Conservation (phyloP, 2,329 filamentous ascomycete genomes). For the Gremmenia infestans region DNA sequence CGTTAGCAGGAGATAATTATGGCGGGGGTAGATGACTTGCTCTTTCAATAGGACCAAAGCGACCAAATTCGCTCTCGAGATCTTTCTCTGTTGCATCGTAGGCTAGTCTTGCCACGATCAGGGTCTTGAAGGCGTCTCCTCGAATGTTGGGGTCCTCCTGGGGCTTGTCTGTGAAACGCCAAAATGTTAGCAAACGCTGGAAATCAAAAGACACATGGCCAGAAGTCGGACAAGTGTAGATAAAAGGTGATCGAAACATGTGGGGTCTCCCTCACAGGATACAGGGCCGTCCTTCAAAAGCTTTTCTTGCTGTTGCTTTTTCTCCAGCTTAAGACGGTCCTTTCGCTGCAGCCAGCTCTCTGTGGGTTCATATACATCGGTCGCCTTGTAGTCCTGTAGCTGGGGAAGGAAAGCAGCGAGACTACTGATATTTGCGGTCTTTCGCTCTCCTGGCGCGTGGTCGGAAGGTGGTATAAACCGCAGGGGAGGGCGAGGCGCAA, state of each 20-base stretch:
- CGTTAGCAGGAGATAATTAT: conserved; percentile 13
- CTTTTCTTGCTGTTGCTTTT: conserved; percentile 62
- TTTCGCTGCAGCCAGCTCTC: conserved; percentile 90
- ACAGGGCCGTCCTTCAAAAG: conserved; percentile 28
- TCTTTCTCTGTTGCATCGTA: conserved; percentile 88
- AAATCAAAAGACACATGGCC: conserved; percentile 9
- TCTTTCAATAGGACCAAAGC: conserved; percentile 90
- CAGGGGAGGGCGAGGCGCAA: conserved; percentile 87
- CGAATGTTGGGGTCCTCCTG: conserved; percentile 80
- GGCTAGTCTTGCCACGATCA: conserved; percentile 85
- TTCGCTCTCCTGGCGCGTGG: conserved; percentile 75
- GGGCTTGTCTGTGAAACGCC: conserved; percentile 61
- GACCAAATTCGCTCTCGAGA: conserved; percentile 86
- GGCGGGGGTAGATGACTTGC: conserved; percentile 44
- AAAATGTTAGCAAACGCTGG: conserved; percentile 19
- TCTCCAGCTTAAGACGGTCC: conserved; percentile 79
- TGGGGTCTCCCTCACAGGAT: conserved; percentile 29
- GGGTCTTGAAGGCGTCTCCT: conserved; percentile 90
- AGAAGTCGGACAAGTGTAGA: conserved; percentile 22
- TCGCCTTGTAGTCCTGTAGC: conserved; percentile 72
- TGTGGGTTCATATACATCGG: conserved; percentile 71
- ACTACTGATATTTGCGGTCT: conserved; percentile 67
- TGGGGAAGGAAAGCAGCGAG: conserved; percentile 70
- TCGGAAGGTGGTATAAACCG: conserved; percentile 84
- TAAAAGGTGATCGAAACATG: conserved; percentile 24